These are phyloP conservation scores for Phallus indusiatus DNA, from an alignment of 768 basidiomycete species.

Conservation along the genomic window DNA sequence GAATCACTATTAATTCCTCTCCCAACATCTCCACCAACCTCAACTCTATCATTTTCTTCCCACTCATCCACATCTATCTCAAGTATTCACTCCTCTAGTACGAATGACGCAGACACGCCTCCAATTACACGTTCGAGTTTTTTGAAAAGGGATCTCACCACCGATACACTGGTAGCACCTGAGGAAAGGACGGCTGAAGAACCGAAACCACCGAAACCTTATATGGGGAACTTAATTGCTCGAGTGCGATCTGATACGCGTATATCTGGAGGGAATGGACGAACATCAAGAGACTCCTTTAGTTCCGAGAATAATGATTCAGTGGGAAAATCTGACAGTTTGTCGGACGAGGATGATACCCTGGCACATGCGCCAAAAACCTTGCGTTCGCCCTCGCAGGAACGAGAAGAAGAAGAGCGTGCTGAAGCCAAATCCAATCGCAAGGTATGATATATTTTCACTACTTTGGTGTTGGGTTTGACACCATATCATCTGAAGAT, in stretches of 20 bases:
- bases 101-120: constrained; percentile 25
- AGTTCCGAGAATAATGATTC: constrained; percentile 5
- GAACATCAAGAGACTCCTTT: constrained; percentile 10
- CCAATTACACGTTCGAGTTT: not conserved
- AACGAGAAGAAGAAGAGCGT: constrained; percentile 29
- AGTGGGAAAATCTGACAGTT: not conserved
- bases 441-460: constrained; percentile 43
- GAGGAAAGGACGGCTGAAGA: not conserved
- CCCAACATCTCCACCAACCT: constrained; percentile 61
- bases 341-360: constrained; percentile 3
- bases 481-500: constrained; percentile 42
- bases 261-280: constrained; percentile 30
- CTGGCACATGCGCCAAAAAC: not conserved
- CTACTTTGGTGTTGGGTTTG: not conserved
- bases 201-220: not conserved
- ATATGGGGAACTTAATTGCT: not conserved
- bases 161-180: not conserved
- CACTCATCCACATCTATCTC: constrained; percentile 57
- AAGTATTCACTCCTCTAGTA: constrained; percentile 31
- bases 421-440: constrained; percentile 79
- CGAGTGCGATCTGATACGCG: constrained; percentile 31
- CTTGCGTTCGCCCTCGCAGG: not conserved
- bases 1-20: not conserved
- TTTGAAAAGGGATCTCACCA: not conserved
- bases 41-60: constrained; percentile 68